phyloP scores from a whole-genome alignment of 148 eudicot genomes.

The Rhododendron vialii region DNA sequence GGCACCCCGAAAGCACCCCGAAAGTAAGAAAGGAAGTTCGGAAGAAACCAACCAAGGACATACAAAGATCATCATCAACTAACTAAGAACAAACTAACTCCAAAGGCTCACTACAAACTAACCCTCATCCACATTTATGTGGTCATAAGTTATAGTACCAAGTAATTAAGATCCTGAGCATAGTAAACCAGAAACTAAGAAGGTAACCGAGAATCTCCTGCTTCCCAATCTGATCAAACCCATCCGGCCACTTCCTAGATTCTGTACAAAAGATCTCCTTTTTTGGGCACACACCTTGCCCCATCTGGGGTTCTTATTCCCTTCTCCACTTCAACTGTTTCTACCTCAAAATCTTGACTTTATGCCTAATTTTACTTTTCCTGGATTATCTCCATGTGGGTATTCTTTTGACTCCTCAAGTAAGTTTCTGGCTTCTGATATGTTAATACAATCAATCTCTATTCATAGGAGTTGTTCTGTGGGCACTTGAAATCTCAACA shows the following conservation, averaged over 20 bases:
- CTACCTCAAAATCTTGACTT: not conserved
- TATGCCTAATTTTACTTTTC: not conserved
- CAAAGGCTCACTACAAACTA: no score
- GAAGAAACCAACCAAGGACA: no score
- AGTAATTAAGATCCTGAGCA: no score
- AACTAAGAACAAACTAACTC: no score
- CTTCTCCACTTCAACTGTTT: not conserved
- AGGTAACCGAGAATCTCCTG: not conserved
- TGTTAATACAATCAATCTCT: not conserved
- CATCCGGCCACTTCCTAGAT: not conserved
- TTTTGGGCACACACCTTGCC: not conserved
- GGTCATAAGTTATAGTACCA: not conserved
- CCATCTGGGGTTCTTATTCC: slow-evolving; percentile 9
- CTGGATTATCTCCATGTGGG: not conserved
- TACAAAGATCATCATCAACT: no score
- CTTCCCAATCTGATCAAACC: slow-evolving; percentile 3
- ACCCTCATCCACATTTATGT: not conserved
- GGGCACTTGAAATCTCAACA: not conserved
- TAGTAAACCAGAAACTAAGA: not conserved
- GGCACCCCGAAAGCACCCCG: no score
- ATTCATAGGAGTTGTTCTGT: not conserved
- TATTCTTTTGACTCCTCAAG: not conserved
- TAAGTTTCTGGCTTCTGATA: not conserved
- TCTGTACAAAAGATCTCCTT: not conserved
- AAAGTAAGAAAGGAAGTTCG: no score